These are phyloP conservation scores for Ilyonectria destructans DNA, from an alignment of 2,329 filamentous ascomycete species.

Conservation along the genomic window DNA sequence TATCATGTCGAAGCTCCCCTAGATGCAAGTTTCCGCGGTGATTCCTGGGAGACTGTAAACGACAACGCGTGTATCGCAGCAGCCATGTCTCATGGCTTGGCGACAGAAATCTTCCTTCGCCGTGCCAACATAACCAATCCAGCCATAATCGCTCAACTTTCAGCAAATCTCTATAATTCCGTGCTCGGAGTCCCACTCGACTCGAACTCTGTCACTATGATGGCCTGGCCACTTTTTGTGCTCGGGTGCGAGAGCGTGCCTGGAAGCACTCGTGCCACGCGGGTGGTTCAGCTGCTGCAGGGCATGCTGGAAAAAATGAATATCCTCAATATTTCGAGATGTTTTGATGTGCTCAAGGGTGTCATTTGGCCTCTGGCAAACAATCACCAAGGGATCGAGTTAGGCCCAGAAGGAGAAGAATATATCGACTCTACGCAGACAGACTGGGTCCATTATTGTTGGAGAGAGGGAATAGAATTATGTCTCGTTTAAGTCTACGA, in stretches of 20 bases:
- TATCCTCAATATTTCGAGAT: background rate
- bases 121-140: background rate
- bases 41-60: background rate
- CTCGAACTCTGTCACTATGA: slow-evolving; percentile 24
- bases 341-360: background rate
- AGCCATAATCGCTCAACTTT: background rate
- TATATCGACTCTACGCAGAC: background rate
- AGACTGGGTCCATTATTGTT: background rate
- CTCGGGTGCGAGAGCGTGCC: slow-evolving; percentile 22
- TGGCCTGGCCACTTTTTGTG: slow-evolving; percentile 30
- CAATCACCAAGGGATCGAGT: background rate
- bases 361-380: background rate
- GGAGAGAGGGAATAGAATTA: background rate
- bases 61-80: background rate
- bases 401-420: background rate
- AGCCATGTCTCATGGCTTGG: background rate
- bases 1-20: background rate
- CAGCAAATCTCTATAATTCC: background rate
- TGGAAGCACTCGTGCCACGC: background rate
- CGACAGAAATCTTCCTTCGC: background rate
- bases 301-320: background rate
- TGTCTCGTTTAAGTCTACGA: background rate
- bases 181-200: background rate
- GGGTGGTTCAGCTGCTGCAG: background rate
- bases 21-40: background rate